Base-by-base conservation (phyloP, 139 green algal species). In the Coelastrella sp. region DNA sequence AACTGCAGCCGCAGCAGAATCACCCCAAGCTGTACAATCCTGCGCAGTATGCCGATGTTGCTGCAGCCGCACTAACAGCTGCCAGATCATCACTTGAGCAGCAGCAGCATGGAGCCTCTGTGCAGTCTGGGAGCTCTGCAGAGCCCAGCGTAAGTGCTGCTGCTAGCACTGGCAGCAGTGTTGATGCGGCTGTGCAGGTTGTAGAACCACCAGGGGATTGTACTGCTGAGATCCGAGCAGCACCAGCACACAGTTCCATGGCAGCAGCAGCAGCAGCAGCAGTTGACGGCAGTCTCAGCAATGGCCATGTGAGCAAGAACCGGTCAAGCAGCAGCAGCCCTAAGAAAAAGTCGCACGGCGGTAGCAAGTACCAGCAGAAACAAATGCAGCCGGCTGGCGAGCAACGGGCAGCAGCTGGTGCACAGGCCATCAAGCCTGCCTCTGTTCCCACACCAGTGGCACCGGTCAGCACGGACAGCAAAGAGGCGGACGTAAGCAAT, bases 211-310 rank as follows among this genome's bases (percentile, higher is more conserved):
- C 17, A 47, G 68, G 68, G n/a, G 68, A 76, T 5, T 32, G 7
- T 76, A 76, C 68, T 76, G 68, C 68, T 76, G 68, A 76, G 3
- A 10, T 73, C 19, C 56, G 71, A 65, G 23, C 57, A 73, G 66
- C 83, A 47, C 32, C 32, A 47, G 1, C 32, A 47, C 32, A 47
- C 32, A 47, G 32, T 47, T 47, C 32, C 32, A 47, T 47, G 32
- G 32, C 32, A 66, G 83, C 66, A 76, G 57, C 57, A 57, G 66
- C n/a, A n/a, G 66, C 83, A 79, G 83, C 83, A 59, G 83, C 66
- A 66, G 66, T 66, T 58, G 66, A 57, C 22, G 23, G 23, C 57
- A 20, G 56, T 47, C 19, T 2, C 8, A 19, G 71, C 71, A 73
- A 73, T 17, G 8, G 73, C 73, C 60, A n/a, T 47, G 66, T 20